Evolutionary conservation across 805 yeast species (phyloP).

Genomic region (Kuraishia borneana): DNA sequence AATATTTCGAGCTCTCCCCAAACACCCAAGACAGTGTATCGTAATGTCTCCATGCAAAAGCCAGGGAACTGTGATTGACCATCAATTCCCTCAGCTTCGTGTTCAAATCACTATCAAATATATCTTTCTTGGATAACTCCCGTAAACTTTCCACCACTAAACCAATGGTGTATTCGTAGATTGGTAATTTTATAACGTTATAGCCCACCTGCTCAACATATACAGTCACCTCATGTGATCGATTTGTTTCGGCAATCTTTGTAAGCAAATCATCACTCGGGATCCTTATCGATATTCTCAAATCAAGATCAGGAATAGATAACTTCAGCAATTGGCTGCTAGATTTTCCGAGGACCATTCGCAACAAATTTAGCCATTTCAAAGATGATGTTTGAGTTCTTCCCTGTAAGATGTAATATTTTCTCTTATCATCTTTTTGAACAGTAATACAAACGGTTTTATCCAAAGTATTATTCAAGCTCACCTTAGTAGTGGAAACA

Average conservation of each 20-base stretch:
- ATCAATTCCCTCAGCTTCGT: conserved; percentile 13
- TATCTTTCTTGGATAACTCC: neutral
- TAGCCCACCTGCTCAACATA: neutral
- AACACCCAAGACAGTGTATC: conserved; percentile 68
- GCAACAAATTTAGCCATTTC: conserved; percentile 54
- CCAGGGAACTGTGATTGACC: conserved; percentile 21
- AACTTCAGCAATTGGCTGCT: conserved; percentile 11
- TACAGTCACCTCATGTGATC: conserved; percentile 19
- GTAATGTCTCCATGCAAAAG: conserved; percentile 53
- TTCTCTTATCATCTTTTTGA: conserved; percentile 3
- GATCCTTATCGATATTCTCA: conserved; percentile 31
- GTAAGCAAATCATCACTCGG: conserved; percentile 22
- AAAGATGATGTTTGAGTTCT: conserved; percentile 41
- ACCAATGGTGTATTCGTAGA: conserved; percentile 17
- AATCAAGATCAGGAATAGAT: conserved; percentile 27
- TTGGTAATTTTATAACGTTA: neutral
- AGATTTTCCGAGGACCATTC: conserved; percentile 28
- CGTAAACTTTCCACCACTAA: conserved; percentile 15
- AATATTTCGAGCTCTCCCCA: conserved; percentile 28
- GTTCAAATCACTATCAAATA: neutral
- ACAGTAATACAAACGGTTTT: conserved; percentile 49
- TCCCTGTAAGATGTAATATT: conserved; percentile 40
- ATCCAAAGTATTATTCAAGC: conserved; percentile 57
- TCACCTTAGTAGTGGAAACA: conserved; percentile 20
- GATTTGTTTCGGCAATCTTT: conserved; percentile 5